Evolutionary conservation across 2,329 filamentous ascomycete species (phyloP), one percentile per base, ranked within the genome.

Genomic region (Apiospora arundinis): DNA sequence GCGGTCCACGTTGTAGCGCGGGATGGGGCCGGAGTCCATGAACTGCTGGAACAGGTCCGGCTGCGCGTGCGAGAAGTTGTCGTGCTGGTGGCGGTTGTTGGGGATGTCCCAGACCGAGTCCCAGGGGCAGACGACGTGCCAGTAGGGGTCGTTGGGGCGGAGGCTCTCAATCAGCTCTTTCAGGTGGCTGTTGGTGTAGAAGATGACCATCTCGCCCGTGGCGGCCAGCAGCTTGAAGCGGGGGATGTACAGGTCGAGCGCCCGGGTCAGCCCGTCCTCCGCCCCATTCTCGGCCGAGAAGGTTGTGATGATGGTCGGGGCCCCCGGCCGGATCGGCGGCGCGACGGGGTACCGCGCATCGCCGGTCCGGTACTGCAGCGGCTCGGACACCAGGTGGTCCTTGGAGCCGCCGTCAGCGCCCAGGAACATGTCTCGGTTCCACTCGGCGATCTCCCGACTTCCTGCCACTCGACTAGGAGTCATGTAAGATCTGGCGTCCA

Each of bases 31-130:
- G 37, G 1, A 0, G 23, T 45, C 25, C 14, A 5, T 0, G 14
- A 67, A 67, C 18, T 23, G 23, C 2, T 1, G 4, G 28, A 45
- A 67, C 2, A 44, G 23, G 4, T 37, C 14, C 12, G 40, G 67
- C 45, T 69, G 67, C 7, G 6, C 18, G 5, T 1, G 0, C 7
- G 12, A 7, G 45, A 69, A 69, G 21, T 69, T 69, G 8, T 32
- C 32, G 32, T 6, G 14, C 67, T 69, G 67, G 45, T 69, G 67
- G 12, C 12, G 14, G 67, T 69, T 69, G 67, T 48, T 69, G 14
- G 67, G 67, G 0, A 56, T 7, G 32, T 69, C 67, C 67, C 67
- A 69, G 5, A 56, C 46, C 4, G 25, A 28, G 2, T 37, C 67
- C 40, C 28, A 69, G 1, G 42, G n/a, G 3, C 11, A n/a, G 3